Evolutionary conservation across 495 filamentous ascomycete genomes (phyloP).

Genomic region (Daldinia concentrica): DNA sequence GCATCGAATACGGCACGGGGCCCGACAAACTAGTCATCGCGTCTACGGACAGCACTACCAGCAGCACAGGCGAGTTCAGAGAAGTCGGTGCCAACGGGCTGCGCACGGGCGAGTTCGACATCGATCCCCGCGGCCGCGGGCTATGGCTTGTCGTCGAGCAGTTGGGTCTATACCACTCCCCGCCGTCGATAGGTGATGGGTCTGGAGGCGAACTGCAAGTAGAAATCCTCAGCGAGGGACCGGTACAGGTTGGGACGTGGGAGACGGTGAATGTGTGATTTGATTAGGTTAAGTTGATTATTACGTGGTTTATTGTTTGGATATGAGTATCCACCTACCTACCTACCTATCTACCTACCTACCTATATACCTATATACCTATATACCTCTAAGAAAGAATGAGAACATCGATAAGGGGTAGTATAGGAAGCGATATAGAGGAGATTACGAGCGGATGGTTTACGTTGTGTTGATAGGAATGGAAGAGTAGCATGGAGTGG

Average conservation of each 20-base stretch:
- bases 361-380: not conserved
- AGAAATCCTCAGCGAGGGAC: constrained; percentile 73
- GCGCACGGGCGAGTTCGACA: constrained; percentile 74
- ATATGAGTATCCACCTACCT: not conserved
- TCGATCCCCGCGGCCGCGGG: constrained; percentile 66
- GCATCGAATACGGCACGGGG: constrained; percentile 73
- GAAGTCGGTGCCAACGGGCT: constrained; percentile 71
- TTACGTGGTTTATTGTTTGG: not conserved
- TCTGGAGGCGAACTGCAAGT: constrained; percentile 66
- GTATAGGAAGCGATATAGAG: not conserved
- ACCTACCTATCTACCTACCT: not conserved
- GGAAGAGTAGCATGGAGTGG: not conserved
- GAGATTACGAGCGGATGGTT: not conserved
- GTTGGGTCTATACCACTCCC: constrained; percentile 53
- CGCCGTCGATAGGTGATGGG: constrained; percentile 53
- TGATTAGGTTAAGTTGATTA: not conserved
- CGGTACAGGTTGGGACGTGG: constrained; percentile 68
- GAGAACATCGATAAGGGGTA: not conserved
- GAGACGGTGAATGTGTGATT: constrained; percentile 52
- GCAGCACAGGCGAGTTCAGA: constrained; percentile 68
- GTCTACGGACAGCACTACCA: constrained; percentile 51
- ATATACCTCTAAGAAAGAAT: not conserved
- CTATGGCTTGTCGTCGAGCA: constrained; percentile 85
- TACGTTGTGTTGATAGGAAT: not conserved
- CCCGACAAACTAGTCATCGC: constrained; percentile 70